Base-by-base conservation (phyloP, 352 stramenopile species). In the Pythium phragmiticola region DNA sequence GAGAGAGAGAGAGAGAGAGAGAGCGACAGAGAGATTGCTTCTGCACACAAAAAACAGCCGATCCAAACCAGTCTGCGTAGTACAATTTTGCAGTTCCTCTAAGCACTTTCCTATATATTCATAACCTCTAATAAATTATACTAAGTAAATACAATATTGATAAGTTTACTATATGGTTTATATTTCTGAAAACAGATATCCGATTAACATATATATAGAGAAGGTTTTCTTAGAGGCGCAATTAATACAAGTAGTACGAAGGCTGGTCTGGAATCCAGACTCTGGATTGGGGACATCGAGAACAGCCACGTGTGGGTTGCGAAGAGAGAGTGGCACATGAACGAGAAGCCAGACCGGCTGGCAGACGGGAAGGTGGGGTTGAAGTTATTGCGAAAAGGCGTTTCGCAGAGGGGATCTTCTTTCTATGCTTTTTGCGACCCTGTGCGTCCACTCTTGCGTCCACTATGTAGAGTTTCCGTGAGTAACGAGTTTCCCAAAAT, bases 301-400 rank as follows among this genome's bases (percentile, higher is more conserved):
- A 16, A 19, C 23, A 39, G 51, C 28, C 34, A 42, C 3, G 42
- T 53, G 55, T 26, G 42, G 23, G 57, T 9, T 36, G 34, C 47
- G n/a, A 59, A 58, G 60, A 60, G 59, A 55, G 58, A 30, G 51
- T 47, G 16, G 30, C 28, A 55, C 30, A 14, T 36, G n/a, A 53
- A 21, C 56, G 39, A 60, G 28, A 66, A 60, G 37, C 43, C 60
- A 60, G 60, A 50, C 49, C 30, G 50, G 2, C 39, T 21, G 11
- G 45, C 43, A 39, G 34, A 39, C 34, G 34, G 34, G 34, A 39
- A 13, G 34, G 34, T 39, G 34, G 23, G 59, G 60, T 66, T 66
- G 60, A 66, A 66, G 60, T 66, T 60, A 28, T 53, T 17, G 42
- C 33, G 51, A 66, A 60, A 58, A 66, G 60, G 60, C 42, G 52